phyloP scores from a whole-genome alignment of 2,329 filamentous ascomycete species.

The Phyllosticta citrichinensis region DNA sequence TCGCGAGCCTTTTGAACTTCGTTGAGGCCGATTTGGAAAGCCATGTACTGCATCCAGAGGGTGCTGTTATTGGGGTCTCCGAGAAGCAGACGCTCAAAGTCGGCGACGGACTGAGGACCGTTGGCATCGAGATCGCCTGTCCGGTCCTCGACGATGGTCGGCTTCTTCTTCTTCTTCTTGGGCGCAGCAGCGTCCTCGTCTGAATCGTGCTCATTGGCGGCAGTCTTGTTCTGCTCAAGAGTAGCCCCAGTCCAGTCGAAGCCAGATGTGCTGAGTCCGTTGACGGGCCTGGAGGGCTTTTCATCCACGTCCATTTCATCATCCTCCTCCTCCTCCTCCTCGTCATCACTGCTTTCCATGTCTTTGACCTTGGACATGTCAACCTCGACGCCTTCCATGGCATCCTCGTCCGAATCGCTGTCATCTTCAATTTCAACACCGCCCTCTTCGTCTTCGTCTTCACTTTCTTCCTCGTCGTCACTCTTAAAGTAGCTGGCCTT shows the following conservation, averaged over 20 bases:
- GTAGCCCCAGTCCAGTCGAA: slow-evolving; percentile 79
- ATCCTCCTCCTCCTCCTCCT: slow-evolving; percentile 24
- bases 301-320: slow-evolving; percentile 32
- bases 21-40: slow-evolving; percentile 89
- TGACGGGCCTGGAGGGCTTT: slow-evolving; percentile 20
- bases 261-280: slow-evolving; percentile 60
- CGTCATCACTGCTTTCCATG: slow-evolving; percentile 17
- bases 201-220: slow-evolving; percentile 38
- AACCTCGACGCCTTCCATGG: slow-evolving; percentile 29
- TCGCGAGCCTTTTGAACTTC: slow-evolving; percentile 82
- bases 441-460: slow-evolving; percentile 27
- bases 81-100: slow-evolving; percentile 88
- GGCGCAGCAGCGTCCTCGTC: slow-evolving; percentile 44
- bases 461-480: slow-evolving; percentile 41
- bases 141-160: slow-evolving; percentile 72
- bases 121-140: slow-evolving; percentile 86
- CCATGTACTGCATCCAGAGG: slow-evolving; percentile 96
- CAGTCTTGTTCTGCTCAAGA: slow-evolving; percentile 42
- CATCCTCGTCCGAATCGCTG: slow-evolving; percentile 27
- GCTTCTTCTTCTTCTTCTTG: slow-evolving; percentile 68
- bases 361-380: slow-evolving; percentile 37
- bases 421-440: slow-evolving; percentile 38
- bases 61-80: slow-evolving; percentile 87
- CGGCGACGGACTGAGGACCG: slow-evolving; percentile 79
- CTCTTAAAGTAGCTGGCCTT: slow-evolving; percentile 85